Conservation (phyloP, 73 alveolate genomes). For the Vitrella brassicaformis region DNA sequence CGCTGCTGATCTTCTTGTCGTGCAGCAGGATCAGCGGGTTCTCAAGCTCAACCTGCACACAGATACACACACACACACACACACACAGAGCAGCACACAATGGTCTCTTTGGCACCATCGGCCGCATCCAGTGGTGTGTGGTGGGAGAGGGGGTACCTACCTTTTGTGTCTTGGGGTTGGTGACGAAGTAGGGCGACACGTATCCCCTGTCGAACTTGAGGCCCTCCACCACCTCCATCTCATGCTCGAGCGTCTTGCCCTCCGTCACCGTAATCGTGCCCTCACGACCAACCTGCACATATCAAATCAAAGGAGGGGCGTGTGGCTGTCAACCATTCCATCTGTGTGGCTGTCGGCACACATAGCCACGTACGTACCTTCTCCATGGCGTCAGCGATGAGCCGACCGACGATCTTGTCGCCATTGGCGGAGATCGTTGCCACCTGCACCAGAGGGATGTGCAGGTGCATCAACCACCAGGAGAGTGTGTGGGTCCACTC, state of each 20-base stretch:
- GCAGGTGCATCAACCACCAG: no score
- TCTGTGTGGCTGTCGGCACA: neutral
- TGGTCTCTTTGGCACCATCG: no score
- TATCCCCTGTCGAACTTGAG: conserved; percentile 90
- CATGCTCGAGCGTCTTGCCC: conserved; percentile 89
- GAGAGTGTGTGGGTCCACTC: neutral
- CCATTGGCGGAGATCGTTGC: conserved; percentile 97
- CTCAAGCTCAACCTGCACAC: conserved; percentile 56
- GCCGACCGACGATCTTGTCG: conserved; percentile 78
- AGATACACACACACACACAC: neutral
- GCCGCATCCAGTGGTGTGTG: no score
- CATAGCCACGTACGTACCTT: conserved; percentile 34
- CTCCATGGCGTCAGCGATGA: conserved; percentile 83
- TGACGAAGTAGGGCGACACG: conserved; percentile 94
- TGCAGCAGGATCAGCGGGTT: conserved; percentile 80
- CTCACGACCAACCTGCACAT: conserved; percentile 65
- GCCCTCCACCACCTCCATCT: conserved; percentile 94
- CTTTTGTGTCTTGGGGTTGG: conserved; percentile 66
- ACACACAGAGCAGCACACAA: neutral
- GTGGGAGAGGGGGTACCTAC: no score
- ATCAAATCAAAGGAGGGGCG: neutral
- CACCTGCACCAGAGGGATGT: conserved; percentile 30
- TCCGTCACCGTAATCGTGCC: conserved; percentile 89
- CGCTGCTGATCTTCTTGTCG: conserved; percentile 82
- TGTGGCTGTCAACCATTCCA: neutral